These are phyloP conservation scores for Sarocladium brachiariae DNA, from an alignment of 2,329 filamentous ascomycete genomes.

Conservation along the genomic window DNA sequence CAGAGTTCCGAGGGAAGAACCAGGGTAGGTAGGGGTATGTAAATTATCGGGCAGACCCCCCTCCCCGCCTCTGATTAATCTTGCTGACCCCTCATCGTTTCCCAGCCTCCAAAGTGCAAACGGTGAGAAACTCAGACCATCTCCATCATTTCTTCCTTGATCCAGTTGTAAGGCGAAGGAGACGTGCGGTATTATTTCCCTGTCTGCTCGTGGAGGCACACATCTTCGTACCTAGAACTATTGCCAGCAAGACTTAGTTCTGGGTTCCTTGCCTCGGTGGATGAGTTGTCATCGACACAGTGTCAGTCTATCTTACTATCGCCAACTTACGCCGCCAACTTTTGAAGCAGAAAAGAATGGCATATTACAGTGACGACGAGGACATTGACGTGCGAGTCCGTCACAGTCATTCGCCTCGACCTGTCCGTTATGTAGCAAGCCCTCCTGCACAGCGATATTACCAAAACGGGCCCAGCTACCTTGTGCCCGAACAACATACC, in stretches of 20 bases:
- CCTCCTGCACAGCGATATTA: slow-evolving; percentile 33
- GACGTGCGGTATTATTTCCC: background rate
- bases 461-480: slow-evolving; percentile 34
- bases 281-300: too few relatives aligned
- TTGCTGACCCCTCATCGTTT: background rate
- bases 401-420: slow-evolving; percentile 31
- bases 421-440: slow-evolving; percentile 40
- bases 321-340: background rate
- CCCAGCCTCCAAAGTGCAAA: background rate
- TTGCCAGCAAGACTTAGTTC: too few relatives aligned
- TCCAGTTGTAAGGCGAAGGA: background rate
- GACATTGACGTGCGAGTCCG: slow-evolving; percentile 47
- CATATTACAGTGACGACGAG: slow-evolving; percentile 45
- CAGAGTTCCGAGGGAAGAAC: background rate
- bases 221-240: too few relatives aligned
- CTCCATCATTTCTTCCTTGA: background rate
- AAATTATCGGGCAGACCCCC: slow-evolving; percentile 5
- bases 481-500: slow-evolving; percentile 39
- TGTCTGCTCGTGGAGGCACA: too few relatives aligned
- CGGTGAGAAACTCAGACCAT: background rate
- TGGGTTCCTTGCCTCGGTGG: too few relatives aligned
- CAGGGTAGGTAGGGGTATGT: background rate
- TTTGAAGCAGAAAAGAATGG: slow-evolving; percentile 19
- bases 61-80: slow-evolving; percentile 6
- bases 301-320: too few relatives aligned